Evolutionary conservation across 2,329 filamentous ascomycete species (phyloP), one percentile per base, ranked within the genome.

Genomic region (Fusarium udum): DNA sequence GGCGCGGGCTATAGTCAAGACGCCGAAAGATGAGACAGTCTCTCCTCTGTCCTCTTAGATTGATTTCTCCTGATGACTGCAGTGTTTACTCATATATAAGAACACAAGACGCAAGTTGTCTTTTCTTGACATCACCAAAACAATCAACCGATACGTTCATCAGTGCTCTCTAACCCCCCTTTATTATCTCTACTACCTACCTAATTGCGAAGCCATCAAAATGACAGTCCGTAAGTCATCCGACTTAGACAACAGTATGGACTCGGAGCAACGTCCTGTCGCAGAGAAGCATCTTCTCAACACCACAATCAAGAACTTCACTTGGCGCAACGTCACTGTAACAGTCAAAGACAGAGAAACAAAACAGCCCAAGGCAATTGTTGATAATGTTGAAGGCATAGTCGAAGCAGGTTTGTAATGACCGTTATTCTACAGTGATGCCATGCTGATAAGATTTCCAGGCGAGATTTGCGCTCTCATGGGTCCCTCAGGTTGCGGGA

Each of bases 391-490:
- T 53, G 86, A 87, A 76, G 93, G 93, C 16, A 82, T 89, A 57
- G 88, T 93, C 49, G 83, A 90, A 79, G 90, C 91, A 37, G 90
- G 90, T 89, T 76, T 4, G 78, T 75, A 28, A 7, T n/a, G 6
- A 18, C n/a, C 7, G 22, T 8, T 20, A 9, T 32, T 18, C 9
- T 16, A 18, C 43, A 18, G 13, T 24, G 10, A 43, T n/a, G 28
- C 32, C 13, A 28, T 22, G 18, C 46, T 63, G 34, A 65, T 15
- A 3, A 16, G 16, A 6, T 22, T 39, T 51, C 4, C 24, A 80
- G 93, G 92, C 36, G 91, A 95, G 77, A 84, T 95, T 46, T 87
- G 94, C 68, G 94, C 94, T 43, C 82, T 97, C 51, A 95, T 97
- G 93, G 94, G 94, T 31, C 93, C 93, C 14, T 87, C 85, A 37